Evolutionary conservation across 805 yeast genomes (phyloP), one percentile per base, ranked within the genome.

Genomic region (Kazachstania kunashirensis): DNA sequence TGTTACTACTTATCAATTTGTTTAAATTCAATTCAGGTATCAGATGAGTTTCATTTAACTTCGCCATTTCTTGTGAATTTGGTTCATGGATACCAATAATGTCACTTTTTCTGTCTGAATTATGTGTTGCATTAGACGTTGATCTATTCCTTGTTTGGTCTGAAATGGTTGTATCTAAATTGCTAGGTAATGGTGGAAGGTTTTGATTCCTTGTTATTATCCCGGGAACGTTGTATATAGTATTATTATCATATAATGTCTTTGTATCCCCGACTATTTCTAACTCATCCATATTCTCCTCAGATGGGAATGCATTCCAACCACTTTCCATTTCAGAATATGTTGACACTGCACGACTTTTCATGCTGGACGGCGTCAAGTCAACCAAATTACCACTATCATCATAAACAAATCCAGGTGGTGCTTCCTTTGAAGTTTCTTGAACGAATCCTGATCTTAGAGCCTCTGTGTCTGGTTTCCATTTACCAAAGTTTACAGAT

Each of bases 401-500:
- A 48, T 51, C 65, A 40, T 42, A 39, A 9, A 47, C 62, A 44
- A 44, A 59, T 13, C 45, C 75, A 3, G 58, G 55, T 12, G 59
- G 58, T 3, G 48, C 46, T 10, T 44, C 66, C 36, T 46, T 49
- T 45, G 33, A 62, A 58, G 40, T 67, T 46, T 29, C 61, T 24
- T 55, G 51, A 62, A 71, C 43, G 62, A 73, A 31, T 60, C 63
- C 37, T 60, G 69, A 29, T 45, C 60, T 47, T 24, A 44, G 42
- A 5, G 55, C 47, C 24, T 47, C 53, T 15, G 79, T 75, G 46
- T 75, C 71, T 2, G 81, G 81, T 49, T 66, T 68, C 82, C 83
- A 76, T 19, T 41, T 46, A 14, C 45, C 50, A 9, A 43, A 34
- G 24, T 43, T 48, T 2, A 41, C 42, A 2, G 50, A 43, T 26